Evolutionary conservation across 306 rosid species (phyloP).

Genomic region (Medicago arabica): DNA sequence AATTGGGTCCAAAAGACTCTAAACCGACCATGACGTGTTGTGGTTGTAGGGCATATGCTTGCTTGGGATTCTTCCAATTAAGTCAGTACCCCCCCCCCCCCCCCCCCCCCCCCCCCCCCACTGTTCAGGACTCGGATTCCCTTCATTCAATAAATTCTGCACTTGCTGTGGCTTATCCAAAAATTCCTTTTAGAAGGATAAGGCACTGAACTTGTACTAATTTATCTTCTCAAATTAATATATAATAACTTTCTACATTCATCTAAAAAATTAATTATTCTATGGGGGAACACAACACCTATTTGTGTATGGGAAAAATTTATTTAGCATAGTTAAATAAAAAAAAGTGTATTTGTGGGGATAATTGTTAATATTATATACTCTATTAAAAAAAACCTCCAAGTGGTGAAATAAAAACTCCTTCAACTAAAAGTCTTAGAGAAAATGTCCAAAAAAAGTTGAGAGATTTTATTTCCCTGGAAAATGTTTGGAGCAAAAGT

Average conservation of each 20-base stretch:
- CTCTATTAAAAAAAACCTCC: no score
- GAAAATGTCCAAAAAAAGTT: no score
- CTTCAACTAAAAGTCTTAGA: no score
- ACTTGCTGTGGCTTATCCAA: neutral
- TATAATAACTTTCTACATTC: neutral
- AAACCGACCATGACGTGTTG: neutral
- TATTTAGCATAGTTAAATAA: neutral
- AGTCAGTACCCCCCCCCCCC: no score
- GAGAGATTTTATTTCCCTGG: no score
- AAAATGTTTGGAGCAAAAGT: no score
- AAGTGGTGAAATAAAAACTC: no score
- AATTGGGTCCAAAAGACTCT: no score
- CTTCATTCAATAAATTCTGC: constrained; percentile 5
- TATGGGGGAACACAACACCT: neutral
- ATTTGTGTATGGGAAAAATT: neutral
- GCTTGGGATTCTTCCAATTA: constrained; percentile 1
- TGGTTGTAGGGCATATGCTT: constrained; percentile 1
- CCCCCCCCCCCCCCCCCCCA: no score
- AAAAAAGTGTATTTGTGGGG: no score
- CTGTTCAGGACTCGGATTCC: neutral
- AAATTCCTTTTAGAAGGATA: neutral
- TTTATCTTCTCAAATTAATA: neutral
- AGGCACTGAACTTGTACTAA: neutral
- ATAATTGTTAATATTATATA: no score
- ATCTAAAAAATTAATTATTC: neutral